Conservation (phyloP, 2,329 filamentous ascomycete species). For the Hirsutella thompsonii region DNA sequence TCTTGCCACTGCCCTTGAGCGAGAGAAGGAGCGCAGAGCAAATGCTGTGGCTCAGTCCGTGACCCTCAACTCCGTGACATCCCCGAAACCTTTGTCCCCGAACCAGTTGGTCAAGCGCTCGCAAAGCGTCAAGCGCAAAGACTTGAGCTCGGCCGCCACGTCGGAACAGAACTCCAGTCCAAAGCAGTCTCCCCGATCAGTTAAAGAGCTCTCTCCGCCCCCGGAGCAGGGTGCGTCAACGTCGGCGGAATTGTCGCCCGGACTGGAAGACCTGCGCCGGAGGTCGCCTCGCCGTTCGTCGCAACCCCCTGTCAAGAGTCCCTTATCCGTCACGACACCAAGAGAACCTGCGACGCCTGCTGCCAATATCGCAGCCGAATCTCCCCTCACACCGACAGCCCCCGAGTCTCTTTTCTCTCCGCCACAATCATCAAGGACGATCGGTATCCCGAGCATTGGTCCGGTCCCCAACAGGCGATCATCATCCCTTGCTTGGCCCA, state of each 20-base stretch:
- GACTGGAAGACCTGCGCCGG: slow-evolving; percentile 24
- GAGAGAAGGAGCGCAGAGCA: slow-evolving; percentile 31
- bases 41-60: slow-evolving; percentile 12
- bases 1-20: slow-evolving; percentile 31
- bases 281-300: slow-evolving; percentile 33
- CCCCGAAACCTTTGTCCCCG: slow-evolving; percentile 18
- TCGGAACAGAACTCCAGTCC: background rate
- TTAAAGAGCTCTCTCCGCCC: slow-evolving; percentile 1
- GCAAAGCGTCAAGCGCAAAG: slow-evolving; percentile 24
- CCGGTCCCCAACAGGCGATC: background rate
- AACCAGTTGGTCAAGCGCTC: slow-evolving; percentile 21
- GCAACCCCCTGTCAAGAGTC: background rate
- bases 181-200: slow-evolving; percentile 2
- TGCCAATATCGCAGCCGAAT: too few relatives aligned
- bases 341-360: too few relatives aligned
- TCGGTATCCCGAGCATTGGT: too few relatives aligned
- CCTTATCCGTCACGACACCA: too few relatives aligned
- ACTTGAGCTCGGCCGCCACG: slow-evolving; percentile 11
- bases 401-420: too few relatives aligned
- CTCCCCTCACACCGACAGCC: too few relatives aligned
- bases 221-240: slow-evolving; percentile 9
- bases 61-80: slow-evolving; percentile 18
- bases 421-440: too few relatives aligned
- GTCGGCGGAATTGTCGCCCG: slow-evolving; percentile 37
- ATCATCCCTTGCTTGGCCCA: background rate